Evolutionary conservation across 2,329 filamentous ascomycete species (phyloP).

Genomic region (Neopestalotiopsis clavispora): DNA sequence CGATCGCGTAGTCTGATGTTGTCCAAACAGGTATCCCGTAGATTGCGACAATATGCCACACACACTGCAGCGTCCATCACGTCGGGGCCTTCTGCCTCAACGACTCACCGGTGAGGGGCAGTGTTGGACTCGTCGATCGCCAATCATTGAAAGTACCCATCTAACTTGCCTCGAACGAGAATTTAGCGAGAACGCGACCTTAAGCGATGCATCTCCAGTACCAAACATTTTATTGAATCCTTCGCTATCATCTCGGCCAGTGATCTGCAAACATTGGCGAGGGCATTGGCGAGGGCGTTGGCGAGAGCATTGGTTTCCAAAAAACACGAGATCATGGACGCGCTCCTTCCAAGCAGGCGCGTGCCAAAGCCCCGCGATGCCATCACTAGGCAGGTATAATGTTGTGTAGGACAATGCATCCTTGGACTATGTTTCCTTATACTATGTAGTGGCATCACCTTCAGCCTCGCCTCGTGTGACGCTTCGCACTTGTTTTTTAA

Average conservation of each 20-base stretch:
- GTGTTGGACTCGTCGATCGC: neutral
- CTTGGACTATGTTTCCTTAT: neutral
- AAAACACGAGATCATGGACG: too few relatives aligned
- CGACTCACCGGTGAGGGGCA: neutral
- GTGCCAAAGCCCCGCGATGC: too few relatives aligned
- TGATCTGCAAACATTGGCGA: too few relatives aligned
- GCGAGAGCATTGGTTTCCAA: too few relatives aligned
- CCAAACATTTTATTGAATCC: too few relatives aligned
- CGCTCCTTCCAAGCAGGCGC: too few relatives aligned
- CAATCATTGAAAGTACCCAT: neutral
- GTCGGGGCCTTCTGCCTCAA: neutral
- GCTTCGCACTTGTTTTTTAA: neutral
- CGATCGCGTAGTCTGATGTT: neutral
- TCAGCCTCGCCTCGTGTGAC: neutral
- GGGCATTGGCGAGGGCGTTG: too few relatives aligned
- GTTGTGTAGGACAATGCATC: neutral
- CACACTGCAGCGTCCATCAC: neutral
- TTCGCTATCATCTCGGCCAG: too few relatives aligned
- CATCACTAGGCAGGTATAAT: neutral
- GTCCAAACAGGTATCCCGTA: neutral
- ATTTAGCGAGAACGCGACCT: neutral
- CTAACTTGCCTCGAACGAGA: neutral
- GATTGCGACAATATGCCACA: neutral
- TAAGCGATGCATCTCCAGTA: neutral
- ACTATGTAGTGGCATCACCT: neutral